Base-by-base conservation (phyloP, 805 yeast species). In the Scheffersomyces spartinae region DNA sequence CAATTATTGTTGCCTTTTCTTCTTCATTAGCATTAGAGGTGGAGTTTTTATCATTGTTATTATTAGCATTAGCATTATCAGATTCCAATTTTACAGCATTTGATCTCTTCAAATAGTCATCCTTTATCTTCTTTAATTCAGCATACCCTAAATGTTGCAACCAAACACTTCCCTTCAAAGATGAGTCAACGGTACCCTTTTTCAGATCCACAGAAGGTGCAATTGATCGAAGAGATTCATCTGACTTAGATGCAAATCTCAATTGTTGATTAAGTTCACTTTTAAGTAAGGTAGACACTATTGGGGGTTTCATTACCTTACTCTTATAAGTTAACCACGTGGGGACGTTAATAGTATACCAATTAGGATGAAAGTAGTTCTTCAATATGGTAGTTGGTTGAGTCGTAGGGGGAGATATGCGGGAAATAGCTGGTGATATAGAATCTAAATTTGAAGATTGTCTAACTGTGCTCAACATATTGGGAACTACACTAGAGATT, bases 401-500 rank as follows among this genome's bases (percentile, higher is more conserved):
- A 18, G 36, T 42, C 4, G 52, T 47, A 6, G 59, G 50, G 7
- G 50, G 46, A 15, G 40, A 27, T 7, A 58, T 52, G 28, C 51
- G 52, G 11, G 48, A 35, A n/a, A 42, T 32, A 7, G 47, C 35
- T 9, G 52, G 49, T 3, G 52, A 48, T 20, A 59, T 36, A 5
- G 48, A 32, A 20, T 49, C 58, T 26, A 60, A 40, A 2, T 53
- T 39, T 8, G 37, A 25, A 23, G 47, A 30, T 6, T 34, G 41
- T 9, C 43, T 32, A 12, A 46, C 33, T 5, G 42, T 25, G 23
- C 38, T 42, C 20, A 39, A 39, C 9, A 36, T 38, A 9, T 31
- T 16, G 1, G 95, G 91, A 14, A 83, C 52, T 2, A 83, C 71
- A 33, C 74, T 74, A 17, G 85, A 60, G n/a, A 74, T 45, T 24